Conservation (phyloP, 345 rosid species). For the Schrenkiella parvula region DNA sequence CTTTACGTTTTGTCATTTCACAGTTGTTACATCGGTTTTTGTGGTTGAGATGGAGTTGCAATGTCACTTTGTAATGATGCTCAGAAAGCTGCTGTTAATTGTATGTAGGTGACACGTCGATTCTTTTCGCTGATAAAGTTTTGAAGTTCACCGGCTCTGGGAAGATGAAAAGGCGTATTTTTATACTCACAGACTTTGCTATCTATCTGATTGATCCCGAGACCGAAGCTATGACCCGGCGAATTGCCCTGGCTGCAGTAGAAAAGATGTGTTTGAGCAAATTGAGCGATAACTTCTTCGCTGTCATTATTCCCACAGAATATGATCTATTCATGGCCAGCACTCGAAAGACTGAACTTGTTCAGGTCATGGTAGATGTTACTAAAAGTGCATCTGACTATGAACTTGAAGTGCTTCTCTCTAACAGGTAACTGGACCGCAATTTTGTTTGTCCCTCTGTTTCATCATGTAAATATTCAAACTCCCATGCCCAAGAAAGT, state of each 20-base stretch:
- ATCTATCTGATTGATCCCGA: conserved; percentile 82
- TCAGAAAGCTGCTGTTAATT: neutral
- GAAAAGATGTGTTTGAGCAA: conserved; percentile 84
- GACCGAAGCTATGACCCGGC: conserved; percentile 65
- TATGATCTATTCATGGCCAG: conserved; percentile 94
- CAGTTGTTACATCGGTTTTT: neutral
- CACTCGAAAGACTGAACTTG: conserved; percentile 87
- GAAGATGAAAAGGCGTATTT: conserved; percentile 76
- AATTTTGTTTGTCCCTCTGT: neutral
- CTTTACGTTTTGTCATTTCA: no score
- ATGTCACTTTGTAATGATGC: neutral
- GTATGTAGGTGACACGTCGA: conserved; percentile 66
- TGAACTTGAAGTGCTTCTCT: conserved; percentile 76
- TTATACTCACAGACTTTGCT: conserved; percentile 69
- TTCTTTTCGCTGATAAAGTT: conserved; percentile 86
- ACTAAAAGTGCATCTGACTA: conserved; percentile 69
- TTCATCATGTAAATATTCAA: neutral
- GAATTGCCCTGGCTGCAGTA: conserved; percentile 76
- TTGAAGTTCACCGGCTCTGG: conserved; percentile 85
- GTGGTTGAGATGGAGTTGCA: neutral
- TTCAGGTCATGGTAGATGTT: conserved; percentile 72
- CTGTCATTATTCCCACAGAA: conserved; percentile 80
- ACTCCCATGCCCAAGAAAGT: neutral
- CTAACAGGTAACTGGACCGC: conserved; percentile 54
- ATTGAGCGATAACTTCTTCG: conserved; percentile 80